Conservation (phyloP, 2,329 filamentous ascomycete genomes). For the Myriosclerotinia duriaeana region DNA sequence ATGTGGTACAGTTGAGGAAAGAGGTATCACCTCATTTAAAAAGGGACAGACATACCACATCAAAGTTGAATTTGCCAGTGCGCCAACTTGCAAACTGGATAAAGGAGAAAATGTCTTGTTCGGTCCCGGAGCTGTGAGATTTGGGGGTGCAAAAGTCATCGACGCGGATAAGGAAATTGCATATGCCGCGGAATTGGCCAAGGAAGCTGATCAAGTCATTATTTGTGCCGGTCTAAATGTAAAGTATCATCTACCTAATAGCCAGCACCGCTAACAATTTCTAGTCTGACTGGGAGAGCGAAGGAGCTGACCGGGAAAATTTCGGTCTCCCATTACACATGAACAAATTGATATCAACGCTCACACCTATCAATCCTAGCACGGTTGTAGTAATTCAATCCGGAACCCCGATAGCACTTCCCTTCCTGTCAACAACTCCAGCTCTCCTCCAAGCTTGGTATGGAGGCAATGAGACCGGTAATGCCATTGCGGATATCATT, state of each 20-base stretch:
- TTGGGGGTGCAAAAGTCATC: conserved; percentile 60
- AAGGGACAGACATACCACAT: conserved; percentile 40
- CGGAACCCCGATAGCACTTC: conserved; percentile 72
- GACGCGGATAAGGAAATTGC: conserved; percentile 59
- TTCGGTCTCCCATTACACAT: conserved; percentile 36
- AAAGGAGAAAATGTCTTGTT: conserved; percentile 50
- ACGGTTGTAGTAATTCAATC: conserved; percentile 75
- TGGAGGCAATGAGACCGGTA: conserved; percentile 82
- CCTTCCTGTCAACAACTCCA: conserved; percentile 56
- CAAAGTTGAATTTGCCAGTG: conserved; percentile 51
- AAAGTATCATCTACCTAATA: conserved; percentile 45
- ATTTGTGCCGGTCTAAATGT: conserved; percentile 73
- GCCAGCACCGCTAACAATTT: conserved; percentile 46
- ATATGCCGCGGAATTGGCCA: conserved; percentile 65
- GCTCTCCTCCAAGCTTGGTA: conserved; percentile 78
- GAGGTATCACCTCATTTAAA: conserved; percentile 32
- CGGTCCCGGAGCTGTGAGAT: conserved; percentile 59
- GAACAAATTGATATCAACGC: conserved; percentile 48
- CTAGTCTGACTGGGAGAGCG: conserved; percentile 49
- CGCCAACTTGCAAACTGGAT: conserved; percentile 57
- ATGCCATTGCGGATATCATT: conserved; percentile 73
- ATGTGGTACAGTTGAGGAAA: conserved; percentile 42
- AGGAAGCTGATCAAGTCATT: conserved; percentile 70
- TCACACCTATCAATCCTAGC: conserved; percentile 58
- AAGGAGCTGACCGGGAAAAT: conserved; percentile 37